phyloP scores from a whole-genome alignment of 495 filamentous ascomycete species.

The Penicillium malachiteum region DNA sequence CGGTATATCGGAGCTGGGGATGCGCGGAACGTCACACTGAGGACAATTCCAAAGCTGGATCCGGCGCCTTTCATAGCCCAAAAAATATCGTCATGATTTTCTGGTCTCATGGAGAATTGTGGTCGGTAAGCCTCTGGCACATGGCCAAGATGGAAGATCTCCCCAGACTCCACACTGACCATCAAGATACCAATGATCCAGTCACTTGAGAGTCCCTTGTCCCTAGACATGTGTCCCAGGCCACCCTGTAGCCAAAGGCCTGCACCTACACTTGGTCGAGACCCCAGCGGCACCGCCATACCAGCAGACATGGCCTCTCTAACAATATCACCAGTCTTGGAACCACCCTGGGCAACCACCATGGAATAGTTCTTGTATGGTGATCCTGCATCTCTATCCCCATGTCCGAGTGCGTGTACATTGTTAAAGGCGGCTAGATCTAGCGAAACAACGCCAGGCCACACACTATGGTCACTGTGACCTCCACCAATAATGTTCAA shows the following conservation, averaged over 20 bases:
- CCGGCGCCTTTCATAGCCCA: conserved; percentile 64
- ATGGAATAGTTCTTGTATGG: conserved; percentile 22
- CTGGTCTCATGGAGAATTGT: conserved; percentile 41
- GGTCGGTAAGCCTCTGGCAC: conserved; percentile 52
- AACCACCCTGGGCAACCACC: conserved; percentile 54
- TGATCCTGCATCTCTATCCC: conserved; percentile 11
- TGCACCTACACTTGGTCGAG: conserved; percentile 61
- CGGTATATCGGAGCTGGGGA: conserved; percentile 43
- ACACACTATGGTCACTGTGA: conserved; percentile 60
- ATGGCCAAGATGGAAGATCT: conserved; percentile 46
- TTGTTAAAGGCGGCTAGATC: conserved; percentile 59
- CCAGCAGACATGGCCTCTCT: conserved; percentile 47
- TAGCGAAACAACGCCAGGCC: conserved; percentile 53
- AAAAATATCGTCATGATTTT: conserved; percentile 54
- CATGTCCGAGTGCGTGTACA: conserved; percentile 42
- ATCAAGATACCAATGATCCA: conserved; percentile 58
- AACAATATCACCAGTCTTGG: conserved; percentile 57
- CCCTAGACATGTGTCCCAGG: conserved; percentile 58
- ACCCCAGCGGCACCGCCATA: conserved; percentile 57
- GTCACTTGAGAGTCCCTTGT: conserved; percentile 60
- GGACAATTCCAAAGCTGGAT: conserved; percentile 62
- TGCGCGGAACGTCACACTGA: conserved; percentile 57
- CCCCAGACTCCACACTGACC: conserved; percentile 53
- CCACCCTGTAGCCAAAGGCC: conserved; percentile 66
- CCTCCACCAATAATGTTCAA: conserved; percentile 58